Conservation (phyloP, 345 rosid species). For the Ceriops decandra region DNA sequence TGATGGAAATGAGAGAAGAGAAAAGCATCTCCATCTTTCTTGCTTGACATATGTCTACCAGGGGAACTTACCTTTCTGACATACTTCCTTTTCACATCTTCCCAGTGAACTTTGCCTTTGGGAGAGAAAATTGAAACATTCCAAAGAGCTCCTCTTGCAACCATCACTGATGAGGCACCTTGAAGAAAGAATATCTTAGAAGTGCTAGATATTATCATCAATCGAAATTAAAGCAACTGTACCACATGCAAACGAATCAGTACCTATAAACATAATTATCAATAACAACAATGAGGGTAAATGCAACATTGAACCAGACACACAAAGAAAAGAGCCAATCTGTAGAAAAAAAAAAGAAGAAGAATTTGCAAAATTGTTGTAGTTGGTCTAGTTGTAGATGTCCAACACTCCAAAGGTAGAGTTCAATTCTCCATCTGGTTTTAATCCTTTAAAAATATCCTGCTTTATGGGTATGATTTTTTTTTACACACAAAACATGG, state of each 20-base stretch:
- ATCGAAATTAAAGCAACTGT: background rate
- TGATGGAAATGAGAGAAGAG: conserved; percentile 9
- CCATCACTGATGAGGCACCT: conserved; percentile 93
- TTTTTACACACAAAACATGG: no score
- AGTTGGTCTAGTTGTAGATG: background rate
- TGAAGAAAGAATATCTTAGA: conserved; percentile 15
- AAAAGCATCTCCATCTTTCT: background rate
- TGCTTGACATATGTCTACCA: background rate
- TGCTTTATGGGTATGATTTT: no score
- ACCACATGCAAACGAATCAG: no score
- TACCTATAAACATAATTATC: no score
- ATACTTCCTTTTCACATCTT: conserved; percentile 65
- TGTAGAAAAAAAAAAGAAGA: background rate
- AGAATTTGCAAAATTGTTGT: background rate
- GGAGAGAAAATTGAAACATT: conserved; percentile 89
- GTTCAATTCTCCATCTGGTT: no score
- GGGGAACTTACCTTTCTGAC: conserved; percentile 57
- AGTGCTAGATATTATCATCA: background rate
- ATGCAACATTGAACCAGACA: conserved; percentile 3
- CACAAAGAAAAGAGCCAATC: conserved; percentile 1
- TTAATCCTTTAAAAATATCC: no score
- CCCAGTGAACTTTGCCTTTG: conserved; percentile 61
- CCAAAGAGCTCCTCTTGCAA: conserved; percentile 96
- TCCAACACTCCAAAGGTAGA: no score
- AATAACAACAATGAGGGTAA: background rate